These are phyloP conservation scores for Triadica sebifera DNA, from an alignment of 345 rosid genomes.

Conservation along the genomic window DNA sequence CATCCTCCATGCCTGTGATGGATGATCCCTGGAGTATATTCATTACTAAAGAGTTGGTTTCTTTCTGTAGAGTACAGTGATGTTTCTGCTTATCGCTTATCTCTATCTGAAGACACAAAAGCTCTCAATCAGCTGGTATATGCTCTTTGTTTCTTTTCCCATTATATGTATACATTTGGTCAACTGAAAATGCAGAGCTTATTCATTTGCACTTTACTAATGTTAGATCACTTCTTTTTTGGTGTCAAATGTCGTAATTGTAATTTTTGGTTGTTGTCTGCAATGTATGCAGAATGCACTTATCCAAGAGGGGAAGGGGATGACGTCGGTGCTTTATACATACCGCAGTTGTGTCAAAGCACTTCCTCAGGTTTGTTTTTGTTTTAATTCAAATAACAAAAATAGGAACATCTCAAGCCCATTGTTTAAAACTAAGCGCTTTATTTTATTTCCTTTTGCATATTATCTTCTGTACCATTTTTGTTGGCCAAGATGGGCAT, in stretches of 20 bases:
- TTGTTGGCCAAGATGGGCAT: not conserved
- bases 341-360: constrained; percentile 99
- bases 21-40: not conserved
- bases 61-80: constrained; percentile 73
- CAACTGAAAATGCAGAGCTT: constrained; percentile 1
- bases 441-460: not conserved
- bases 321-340: constrained; percentile 93
- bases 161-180: not conserved
- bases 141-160: constrained; percentile 9
- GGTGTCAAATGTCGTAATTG: not conserved
- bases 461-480: not conserved
- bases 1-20: not conserved
- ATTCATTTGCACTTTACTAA: not conserved
- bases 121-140: constrained; percentile 96
- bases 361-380: constrained; percentile 77
- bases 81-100: constrained; percentile 84
- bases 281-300: constrained; percentile 64
- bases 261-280: constrained; percentile 11
- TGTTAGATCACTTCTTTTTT: constrained; percentile 1
- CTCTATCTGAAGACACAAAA: constrained; percentile 96
- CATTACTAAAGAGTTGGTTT: constrained; percentile 1
- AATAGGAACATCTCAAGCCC: not conserved
- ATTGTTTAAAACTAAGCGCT: not conserved
- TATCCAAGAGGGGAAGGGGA: constrained; percentile 94
- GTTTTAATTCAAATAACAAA: not conserved